These are phyloP conservation scores for Adansonia rubrostipa DNA, from an alignment of 441 rosid genomes.

Conservation along the genomic window DNA sequence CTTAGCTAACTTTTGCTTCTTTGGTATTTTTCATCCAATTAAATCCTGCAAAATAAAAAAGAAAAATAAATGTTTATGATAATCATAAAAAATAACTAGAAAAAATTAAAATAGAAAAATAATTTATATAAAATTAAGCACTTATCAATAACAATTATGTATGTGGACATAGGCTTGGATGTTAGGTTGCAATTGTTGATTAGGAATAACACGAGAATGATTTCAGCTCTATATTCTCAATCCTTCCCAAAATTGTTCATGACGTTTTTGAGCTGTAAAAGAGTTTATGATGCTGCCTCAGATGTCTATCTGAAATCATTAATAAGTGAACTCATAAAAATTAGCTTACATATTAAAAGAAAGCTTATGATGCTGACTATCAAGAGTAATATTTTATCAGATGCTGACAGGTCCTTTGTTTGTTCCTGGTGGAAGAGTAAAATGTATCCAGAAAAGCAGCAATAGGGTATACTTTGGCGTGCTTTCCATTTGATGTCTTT, in stretches of 20 bases:
- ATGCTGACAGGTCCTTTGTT: neutral
- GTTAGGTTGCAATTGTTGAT: neutral
- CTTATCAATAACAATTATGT: neutral
- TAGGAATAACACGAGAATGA: neutral
- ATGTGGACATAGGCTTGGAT: neutral
- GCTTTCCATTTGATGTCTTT: no score
- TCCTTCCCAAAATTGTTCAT: neutral
- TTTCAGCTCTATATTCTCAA: neutral
- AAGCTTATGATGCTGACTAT: conserved; percentile 3
- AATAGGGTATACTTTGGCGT: neutral
- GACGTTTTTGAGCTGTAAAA: conserved; percentile 1
- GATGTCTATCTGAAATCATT: neutral
- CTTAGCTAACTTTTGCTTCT: no score
- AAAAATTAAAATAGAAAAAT: no score
- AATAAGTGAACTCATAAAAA: neutral
- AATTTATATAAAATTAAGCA: no score
- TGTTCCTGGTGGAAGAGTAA: neutral
- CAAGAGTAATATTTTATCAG: neutral
- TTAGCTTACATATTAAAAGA: neutral
- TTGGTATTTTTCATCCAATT: no score
- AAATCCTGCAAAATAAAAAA: no score
- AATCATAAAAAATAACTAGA: no score
- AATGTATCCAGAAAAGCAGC: conserved; percentile 1
- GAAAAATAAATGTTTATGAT: no score
- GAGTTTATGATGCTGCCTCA: conserved; percentile 4